Evolutionary conservation across 2,329 filamentous ascomycete species (phyloP).

Genomic region (Gyromitra esculenta): DNA sequence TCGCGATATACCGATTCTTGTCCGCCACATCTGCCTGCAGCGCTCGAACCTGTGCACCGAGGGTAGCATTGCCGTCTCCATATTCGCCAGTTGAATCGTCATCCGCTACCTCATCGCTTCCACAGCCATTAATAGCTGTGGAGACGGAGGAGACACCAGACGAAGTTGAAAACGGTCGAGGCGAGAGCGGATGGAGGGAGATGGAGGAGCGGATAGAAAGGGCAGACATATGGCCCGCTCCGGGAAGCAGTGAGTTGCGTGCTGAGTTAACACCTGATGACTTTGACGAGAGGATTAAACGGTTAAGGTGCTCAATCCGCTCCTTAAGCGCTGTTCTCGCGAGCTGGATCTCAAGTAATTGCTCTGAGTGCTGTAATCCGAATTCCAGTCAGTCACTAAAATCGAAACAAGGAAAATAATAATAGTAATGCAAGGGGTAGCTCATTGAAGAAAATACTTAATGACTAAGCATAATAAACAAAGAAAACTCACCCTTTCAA

Average conservation of each 20-base stretch:
- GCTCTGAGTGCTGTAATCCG: constrained; percentile 80
- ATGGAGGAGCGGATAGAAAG: constrained; percentile 73
- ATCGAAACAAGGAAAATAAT: constrained; percentile 3
- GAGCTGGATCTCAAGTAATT: constrained; percentile 98
- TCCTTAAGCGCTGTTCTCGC: constrained; percentile 95
- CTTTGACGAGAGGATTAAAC: constrained; percentile 93
- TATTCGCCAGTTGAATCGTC: constrained; percentile 80
- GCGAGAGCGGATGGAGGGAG: constrained; percentile 58
- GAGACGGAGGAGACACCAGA: constrained; percentile 64
- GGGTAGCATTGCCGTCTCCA: constrained; percentile 83
- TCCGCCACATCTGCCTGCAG: constrained; percentile 94
- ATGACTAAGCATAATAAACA: constrained; percentile 19
- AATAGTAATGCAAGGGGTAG: constrained; percentile 23
- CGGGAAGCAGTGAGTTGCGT: constrained; percentile 48
- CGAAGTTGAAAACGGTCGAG: constrained; percentile 66
- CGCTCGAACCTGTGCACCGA: constrained; percentile 87
- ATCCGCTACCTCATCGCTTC: constrained; percentile 65
- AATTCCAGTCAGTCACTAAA: constrained; percentile 25
- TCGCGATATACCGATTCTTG: constrained; percentile 95
- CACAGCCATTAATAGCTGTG: constrained; percentile 59
- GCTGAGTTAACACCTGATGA: constrained; percentile 90
- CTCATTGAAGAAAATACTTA: not conserved
- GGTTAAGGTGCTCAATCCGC: constrained; percentile 94
- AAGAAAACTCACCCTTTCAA: constrained; percentile 67
- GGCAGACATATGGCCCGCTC: constrained; percentile 64